Percentiles rank a stretch among this genome's conserved stretches.
These are phyloP conservation scores for Heterobasidion occidentale DNA, from an alignment of 1,284 basidiomycete species.

Conservation along the genomic window DNA sequence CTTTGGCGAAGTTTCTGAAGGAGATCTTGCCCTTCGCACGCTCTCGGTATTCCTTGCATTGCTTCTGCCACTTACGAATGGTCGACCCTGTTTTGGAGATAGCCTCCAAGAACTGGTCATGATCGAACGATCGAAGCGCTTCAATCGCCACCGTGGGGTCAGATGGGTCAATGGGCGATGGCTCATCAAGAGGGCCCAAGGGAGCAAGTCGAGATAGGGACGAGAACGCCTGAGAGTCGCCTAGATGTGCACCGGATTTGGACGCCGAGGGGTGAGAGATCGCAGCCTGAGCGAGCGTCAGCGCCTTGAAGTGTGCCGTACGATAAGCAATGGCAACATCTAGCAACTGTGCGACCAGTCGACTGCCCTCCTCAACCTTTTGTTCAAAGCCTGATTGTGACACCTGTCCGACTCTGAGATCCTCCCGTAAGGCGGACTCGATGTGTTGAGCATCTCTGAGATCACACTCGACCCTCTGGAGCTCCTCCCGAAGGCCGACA, in stretches of 20 bases:
- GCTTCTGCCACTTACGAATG: conserved; percentile 95
- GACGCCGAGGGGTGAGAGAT: conserved; percentile 47
- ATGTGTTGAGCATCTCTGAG: conserved; percentile 53
- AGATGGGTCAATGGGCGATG: conserved; percentile 64
- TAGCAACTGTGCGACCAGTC: conserved; percentile 64
- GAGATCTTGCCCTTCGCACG: conserved; percentile 90
- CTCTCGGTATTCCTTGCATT: conserved; percentile 91
- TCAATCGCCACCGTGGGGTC: conserved; percentile 64
- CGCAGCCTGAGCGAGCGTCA: conserved; percentile 54
- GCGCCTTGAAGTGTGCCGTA: conserved; percentile 61
- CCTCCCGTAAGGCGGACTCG: conserved; percentile 56
- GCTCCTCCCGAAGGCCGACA: conserved; percentile 59
- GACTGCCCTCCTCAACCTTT: conserved; percentile 47
- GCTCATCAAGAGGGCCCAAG: conserved; percentile 51
- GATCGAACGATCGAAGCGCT: conserved; percentile 66
- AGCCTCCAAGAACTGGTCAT: conserved; percentile 77
- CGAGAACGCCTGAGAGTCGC: conserved; percentile 31
- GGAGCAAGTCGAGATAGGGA: conserved; percentile 39
- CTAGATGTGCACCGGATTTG: conserved; percentile 13
- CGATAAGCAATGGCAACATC: conserved; percentile 71
- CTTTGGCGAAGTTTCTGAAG: conserved; percentile 87
- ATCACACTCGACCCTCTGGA: conserved; percentile 62
- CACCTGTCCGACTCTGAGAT: conserved; percentile 48
- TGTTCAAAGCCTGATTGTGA: conserved; percentile 65
- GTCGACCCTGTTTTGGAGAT: conserved; percentile 74